These are phyloP conservation scores for Diaporthe helianthi DNA, from an alignment of 2,329 filamentous ascomycete genomes.

Conservation along the genomic window DNA sequence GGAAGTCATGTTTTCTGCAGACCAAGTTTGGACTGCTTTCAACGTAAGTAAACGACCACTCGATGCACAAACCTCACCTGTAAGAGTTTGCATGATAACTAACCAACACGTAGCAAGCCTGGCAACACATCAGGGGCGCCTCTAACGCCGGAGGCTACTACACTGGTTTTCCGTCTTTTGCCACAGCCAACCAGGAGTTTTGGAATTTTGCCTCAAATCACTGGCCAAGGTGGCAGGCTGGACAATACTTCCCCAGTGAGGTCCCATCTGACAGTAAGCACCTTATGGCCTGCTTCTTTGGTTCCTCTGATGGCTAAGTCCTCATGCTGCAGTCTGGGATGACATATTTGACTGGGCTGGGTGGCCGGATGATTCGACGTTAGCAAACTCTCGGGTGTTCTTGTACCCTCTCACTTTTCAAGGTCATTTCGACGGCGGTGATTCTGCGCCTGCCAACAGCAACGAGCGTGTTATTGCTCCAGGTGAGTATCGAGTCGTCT, in stretches of 20 bases:
- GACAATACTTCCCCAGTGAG: background rate
- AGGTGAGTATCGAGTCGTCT: background rate
- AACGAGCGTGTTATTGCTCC: background rate
- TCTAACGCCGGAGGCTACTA: background rate
- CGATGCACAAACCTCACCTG: too few relatives aligned
- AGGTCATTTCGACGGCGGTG: background rate
- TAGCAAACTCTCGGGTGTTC: background rate
- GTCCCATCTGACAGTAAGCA: background rate
- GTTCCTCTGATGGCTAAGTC: too few relatives aligned
- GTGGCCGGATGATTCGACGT: background rate
- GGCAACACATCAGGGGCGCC: background rate
- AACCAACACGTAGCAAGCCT: background rate
- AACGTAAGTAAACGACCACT: background rate
- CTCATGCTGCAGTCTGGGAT: too few relatives aligned
- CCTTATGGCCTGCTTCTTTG: too few relatives aligned
- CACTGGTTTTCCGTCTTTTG: background rate
- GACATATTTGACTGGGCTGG: background rate
- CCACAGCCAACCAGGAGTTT: background rate
- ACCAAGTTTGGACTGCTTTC: background rate
- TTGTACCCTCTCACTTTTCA: slow-evolving; percentile 6
- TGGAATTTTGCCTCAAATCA: background rate
- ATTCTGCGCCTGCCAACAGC: background rate
- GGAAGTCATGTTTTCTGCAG: background rate
- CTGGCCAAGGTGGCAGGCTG: slow-evolving; percentile 2
- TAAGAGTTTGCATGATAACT: background rate